Base-by-base conservation (phyloP, 2,329 filamentous ascomycete genomes). In the Xylariomycetidae sp. region DNA sequence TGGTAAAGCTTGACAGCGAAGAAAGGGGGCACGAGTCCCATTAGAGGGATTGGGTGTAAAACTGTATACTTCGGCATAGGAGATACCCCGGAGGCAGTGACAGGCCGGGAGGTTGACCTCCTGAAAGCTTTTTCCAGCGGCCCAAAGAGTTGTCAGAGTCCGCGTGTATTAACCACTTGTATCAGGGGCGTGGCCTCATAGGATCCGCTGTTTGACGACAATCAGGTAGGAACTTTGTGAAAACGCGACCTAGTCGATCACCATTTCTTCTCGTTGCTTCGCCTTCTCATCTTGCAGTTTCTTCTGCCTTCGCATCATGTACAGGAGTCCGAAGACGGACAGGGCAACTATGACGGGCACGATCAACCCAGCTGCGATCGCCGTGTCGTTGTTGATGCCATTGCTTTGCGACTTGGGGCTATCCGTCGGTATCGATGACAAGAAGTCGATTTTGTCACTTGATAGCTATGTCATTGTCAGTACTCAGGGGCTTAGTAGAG, bases 271-370 rank as follows among this genome's bases (percentile, higher is more conserved):
- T 33, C 47, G 44, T 27, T 45, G 42, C 33, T 50, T 51, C 22
- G 36, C 45, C 14, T 39, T 48, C 30, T 41, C 41, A 6, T 49
- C 45, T 5, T 40, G 30, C 2, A 38, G 35, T 32, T 34, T 49
- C 32, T 39, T 53, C 27, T 45, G 49, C 13, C 49, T 42, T 27
- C 40, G 40, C 33, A 42, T 41, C 36, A 44, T 37, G 38, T 37
- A 46, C 4, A 50, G 25, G 27, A 50, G 49, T 2, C 41, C 40
- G 16, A 42, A 40, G 15, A 47, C 32, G 4, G 47, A 40, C 3
- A 50, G 26, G 19, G 44, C 42, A 13, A 50, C 47, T n/a, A 50
- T 37, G 4, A 50, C 26, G 5, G 50, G 48, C 17, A 51, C 47
- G n/a, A 48, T 38, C 3, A 53, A 25, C 3, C 50, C 47, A 13